Conservation (phyloP, 495 filamentous ascomycete genomes). For the Podospora didyma region DNA sequence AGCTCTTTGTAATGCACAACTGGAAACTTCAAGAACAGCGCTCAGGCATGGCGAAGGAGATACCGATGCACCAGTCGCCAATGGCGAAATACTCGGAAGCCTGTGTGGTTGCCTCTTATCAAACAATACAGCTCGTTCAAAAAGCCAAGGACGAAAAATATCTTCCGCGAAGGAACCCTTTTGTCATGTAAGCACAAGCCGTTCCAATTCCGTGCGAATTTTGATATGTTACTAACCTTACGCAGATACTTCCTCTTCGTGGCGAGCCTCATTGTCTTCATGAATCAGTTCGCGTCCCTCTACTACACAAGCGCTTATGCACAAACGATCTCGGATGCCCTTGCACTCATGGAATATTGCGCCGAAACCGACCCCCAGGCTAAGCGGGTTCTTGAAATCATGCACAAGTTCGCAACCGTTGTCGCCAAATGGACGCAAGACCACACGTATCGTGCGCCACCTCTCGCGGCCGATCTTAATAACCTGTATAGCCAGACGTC, state of each 20-base stretch:
- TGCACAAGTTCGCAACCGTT: slow-evolving; percentile 57
- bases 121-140: slow-evolving; percentile 59
- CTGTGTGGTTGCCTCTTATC: slow-evolving; percentile 66
- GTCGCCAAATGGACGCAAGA: slow-evolving; percentile 41
- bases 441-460: slow-evolving; percentile 32
- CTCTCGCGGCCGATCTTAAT: slow-evolving; percentile 37
- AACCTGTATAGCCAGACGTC: slow-evolving; percentile 21
- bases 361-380: slow-evolving; percentile 62
- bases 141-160: slow-evolving; percentile 54
- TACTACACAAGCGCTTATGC: slow-evolving; percentile 54
- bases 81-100: slow-evolving; percentile 66
- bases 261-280: slow-evolving; percentile 62
- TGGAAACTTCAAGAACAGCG: slow-evolving; percentile 32
- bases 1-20: slow-evolving; percentile 59
- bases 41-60: slow-evolving; percentile 25
- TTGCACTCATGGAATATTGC: slow-evolving; percentile 59
- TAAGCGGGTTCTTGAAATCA: slow-evolving; percentile 58
- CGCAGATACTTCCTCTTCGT: slow-evolving; percentile 66
- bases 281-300: slow-evolving; percentile 65
- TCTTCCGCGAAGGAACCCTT: slow-evolving; percentile 64
- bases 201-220: neutral
- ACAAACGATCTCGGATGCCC: slow-evolving; percentile 53
- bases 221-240: neutral
- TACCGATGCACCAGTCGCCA: slow-evolving; percentile 29
- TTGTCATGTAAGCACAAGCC: slow-evolving; percentile 51